Evolutionary conservation across 2,329 filamentous ascomycete genomes (phyloP).

Genomic region (Arthrobotrys musiformis): DNA sequence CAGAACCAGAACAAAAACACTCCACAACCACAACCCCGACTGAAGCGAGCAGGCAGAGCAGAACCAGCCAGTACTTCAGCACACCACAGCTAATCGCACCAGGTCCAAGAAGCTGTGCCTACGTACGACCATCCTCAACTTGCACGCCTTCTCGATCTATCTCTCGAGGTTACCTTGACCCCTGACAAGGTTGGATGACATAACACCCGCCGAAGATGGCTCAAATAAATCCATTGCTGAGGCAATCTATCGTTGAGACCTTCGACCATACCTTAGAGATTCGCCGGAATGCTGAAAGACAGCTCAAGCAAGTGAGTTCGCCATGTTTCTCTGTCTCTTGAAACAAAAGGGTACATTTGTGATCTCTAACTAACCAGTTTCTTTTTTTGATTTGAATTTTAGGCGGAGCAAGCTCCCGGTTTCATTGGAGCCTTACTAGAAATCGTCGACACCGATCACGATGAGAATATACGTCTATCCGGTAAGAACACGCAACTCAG

Average conservation of each 20-base stretch:
- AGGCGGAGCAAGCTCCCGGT: constrained; percentile 90
- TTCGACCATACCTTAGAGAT: constrained; percentile 79
- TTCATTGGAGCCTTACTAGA: constrained; percentile 92
- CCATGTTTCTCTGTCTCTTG: not conserved
- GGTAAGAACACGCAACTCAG: constrained; percentile 70
- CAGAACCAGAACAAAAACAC: constrained; percentile 47
- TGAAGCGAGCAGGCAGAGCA: constrained; percentile 37
- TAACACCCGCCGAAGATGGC: constrained; percentile 41
- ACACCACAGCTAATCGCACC: constrained; percentile 11
- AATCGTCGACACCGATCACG: constrained; percentile 88
- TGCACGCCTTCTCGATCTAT: constrained; percentile 7
- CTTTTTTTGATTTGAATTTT: constrained; percentile 11
- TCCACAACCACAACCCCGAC: constrained; percentile 44
- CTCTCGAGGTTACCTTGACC: constrained; percentile 30
- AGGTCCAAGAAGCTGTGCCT: constrained; percentile 25
- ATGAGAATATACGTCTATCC: constrained; percentile 83
- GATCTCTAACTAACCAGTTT: not conserved
- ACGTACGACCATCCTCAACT: constrained; percentile 7
- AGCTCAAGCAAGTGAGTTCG: constrained; percentile 79
- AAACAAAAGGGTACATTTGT: constrained; percentile 38
- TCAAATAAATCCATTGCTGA: constrained; percentile 66
- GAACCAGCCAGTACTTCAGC: constrained; percentile 20
- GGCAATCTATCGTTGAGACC: constrained; percentile 80
- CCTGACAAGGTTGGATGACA: constrained; percentile 41
- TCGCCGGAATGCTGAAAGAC: constrained; percentile 79